Base-by-base conservation (phyloP, 2,329 filamentous ascomycete genomes). In the Arthrobotrys sphaeroides region DNA sequence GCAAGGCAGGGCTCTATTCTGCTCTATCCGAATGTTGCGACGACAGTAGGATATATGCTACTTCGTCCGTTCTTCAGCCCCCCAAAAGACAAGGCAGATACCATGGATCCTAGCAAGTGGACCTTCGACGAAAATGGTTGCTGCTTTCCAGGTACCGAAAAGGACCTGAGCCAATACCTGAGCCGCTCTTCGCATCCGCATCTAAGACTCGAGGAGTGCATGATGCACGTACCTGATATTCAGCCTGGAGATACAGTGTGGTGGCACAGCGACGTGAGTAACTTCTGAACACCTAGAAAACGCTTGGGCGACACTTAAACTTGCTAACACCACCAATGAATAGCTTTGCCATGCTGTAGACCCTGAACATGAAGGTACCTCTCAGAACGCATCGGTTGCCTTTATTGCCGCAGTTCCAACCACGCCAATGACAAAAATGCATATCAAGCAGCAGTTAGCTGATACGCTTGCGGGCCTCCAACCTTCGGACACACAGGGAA, bases 1-100 rank as follows among this genome's bases (percentile, higher is more conserved):
- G 77, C 81, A 1, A 74, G 79, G 5, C 81, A 84, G 72, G 84
- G 83, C 9, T 83, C 81, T 1, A 73, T 85, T 26, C 78, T 84
- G 73, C 65, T 85, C 3, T 83, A 83, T 62, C 84, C 84, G 0
- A 81, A 84, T 67, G 79, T 84, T 18, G 79, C 79, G 6, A 79
- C 77, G 2, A 80, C 80, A 12, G 81, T 84, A 10, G 81, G 83
- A 1, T 85, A 84, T 66, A 69, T 84, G 47, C 77, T 85, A 6
- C 79, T 85, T n/a, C 80, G 83, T 9, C 83, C 83, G 0, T 84
- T 85, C 72, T 84, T 85, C 79, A 70, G 61, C 18, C 80, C 82
- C 0, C 83, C 83, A 0, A 49, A 68, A 4, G 77, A 64, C 16
- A 47, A 68, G 12, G 26, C 43, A 1, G 70, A 74, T 36, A 68